Evolutionary conservation across 768 basidiomycete species (phyloP).

Genomic region (Tulasnella calospora): DNA sequence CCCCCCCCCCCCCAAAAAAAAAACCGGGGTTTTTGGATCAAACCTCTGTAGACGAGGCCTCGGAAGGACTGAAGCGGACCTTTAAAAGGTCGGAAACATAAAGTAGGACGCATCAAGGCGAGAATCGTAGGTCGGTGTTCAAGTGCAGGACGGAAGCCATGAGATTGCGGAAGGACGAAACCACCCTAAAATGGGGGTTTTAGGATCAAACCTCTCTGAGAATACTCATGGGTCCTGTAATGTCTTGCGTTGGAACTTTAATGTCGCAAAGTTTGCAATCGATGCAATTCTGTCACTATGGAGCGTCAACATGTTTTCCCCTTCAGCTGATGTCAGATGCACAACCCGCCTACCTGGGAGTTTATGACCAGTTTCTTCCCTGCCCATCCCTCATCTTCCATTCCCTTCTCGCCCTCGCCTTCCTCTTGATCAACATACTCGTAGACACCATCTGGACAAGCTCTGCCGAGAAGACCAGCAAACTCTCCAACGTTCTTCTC

Average conservation of each 20-base stretch:
- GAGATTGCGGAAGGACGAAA: too few species aligned
- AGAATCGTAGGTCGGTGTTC: too few species aligned
- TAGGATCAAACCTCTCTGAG: too few species aligned
- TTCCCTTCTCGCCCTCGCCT: conserved; percentile 24
- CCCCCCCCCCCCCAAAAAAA: too few species aligned
- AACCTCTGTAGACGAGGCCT: too few species aligned
- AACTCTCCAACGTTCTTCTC: conserved; percentile 68
- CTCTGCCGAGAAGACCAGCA: conserved; percentile 80
- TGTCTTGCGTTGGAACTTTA: conserved; percentile 94
- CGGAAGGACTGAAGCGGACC: too few species aligned
- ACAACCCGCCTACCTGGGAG: conserved; percentile 62
- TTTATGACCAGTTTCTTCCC: conserved; percentile 94
- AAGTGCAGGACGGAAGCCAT: too few species aligned
- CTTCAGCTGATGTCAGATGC: not conserved
- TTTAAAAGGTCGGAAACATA: too few species aligned
- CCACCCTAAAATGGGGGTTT: too few species aligned
- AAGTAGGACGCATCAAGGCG: too few species aligned
- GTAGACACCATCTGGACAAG: conserved; percentile 94
- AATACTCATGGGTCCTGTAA: too few species aligned
- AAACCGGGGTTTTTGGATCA: too few species aligned
- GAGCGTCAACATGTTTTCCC: conserved; percentile 31
- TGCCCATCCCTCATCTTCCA: conserved; percentile 52
- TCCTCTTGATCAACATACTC: conserved; percentile 80
- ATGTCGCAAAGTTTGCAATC: conserved; percentile 95
- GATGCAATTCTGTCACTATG: conserved; percentile 66